A percentile compares a stretch with the other conserved stretches of the same genome.
phyloP scores from a whole-genome alignment of 2,329 filamentous ascomycete genomes.

The Apiospora malaysiana region DNA sequence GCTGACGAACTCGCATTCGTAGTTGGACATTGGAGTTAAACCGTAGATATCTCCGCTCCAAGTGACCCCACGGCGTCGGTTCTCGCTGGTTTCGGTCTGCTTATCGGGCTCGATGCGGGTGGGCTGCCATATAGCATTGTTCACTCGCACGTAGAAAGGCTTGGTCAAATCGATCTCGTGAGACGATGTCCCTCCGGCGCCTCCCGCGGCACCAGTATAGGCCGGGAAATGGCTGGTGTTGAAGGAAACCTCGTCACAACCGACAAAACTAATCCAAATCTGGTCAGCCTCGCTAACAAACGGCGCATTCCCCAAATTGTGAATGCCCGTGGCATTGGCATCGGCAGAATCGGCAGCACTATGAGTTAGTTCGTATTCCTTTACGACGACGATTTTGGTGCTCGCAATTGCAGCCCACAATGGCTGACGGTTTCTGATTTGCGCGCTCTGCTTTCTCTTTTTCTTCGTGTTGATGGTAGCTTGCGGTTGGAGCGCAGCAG shows the following conservation, averaged over 20 bases:
- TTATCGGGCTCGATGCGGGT: constrained; percentile 66
- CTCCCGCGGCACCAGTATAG: constrained; percentile 34
- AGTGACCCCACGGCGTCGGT: constrained; percentile 48
- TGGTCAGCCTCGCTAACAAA: constrained; percentile 73
- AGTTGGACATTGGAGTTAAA: constrained; percentile 74
- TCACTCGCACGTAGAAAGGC: constrained; percentile 80
- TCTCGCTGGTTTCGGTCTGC: constrained; percentile 37
- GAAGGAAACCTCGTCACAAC: constrained; percentile 79
- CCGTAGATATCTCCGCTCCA: constrained; percentile 78
- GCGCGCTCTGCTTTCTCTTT: constrained; percentile 87
- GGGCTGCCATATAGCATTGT: constrained; percentile 80
- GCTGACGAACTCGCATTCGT: constrained; percentile 79
- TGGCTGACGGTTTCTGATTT: constrained; percentile 88
- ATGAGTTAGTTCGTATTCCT: constrained; percentile 85
- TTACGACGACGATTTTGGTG: constrained; percentile 95
- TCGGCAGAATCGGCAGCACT: constrained; percentile 75
- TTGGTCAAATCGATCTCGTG: constrained; percentile 67
- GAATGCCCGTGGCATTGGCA: constrained; percentile 76
- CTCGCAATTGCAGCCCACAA: constrained; percentile 94
- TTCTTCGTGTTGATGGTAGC: constrained; percentile 72
- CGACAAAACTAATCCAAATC: constrained; percentile 83
- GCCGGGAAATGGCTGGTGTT: constrained; percentile 70
- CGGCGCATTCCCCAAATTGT: constrained; percentile 77
- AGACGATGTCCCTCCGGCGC: neutral
- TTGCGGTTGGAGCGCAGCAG: constrained; percentile 58